These are phyloP conservation scores for Penicillium verhagenii DNA, from an alignment of 495 filamentous ascomycete species.

Conservation along the genomic window DNA sequence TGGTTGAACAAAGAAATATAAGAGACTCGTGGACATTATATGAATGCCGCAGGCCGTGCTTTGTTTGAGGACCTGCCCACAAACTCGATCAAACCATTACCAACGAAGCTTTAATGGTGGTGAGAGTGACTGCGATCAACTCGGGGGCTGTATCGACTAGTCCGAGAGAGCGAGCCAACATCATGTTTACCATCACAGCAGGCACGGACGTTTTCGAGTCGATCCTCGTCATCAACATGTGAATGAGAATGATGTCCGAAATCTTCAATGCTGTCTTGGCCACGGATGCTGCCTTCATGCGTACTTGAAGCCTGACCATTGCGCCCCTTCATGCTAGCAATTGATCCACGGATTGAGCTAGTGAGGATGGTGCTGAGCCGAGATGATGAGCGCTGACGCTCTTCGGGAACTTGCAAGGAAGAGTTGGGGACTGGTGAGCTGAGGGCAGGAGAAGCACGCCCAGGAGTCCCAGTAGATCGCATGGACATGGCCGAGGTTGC, in stretches of 20 bases:
- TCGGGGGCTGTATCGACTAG: slow-evolving; percentile 43
- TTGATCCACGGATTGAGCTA: slow-evolving; percentile 47
- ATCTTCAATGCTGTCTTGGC: slow-evolving; percentile 76
- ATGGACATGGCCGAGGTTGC: slow-evolving; percentile 47
- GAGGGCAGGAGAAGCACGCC: slow-evolving; percentile 41
- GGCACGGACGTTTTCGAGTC: slow-evolving; percentile 90
- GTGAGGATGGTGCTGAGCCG: slow-evolving; percentile 45
- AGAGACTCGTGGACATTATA: slow-evolving; percentile 35
- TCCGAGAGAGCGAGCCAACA: slow-evolving; percentile 49
- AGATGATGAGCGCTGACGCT: slow-evolving; percentile 40
- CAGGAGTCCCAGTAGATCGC: slow-evolving; percentile 42
- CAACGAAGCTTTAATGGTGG: slow-evolving; percentile 30
- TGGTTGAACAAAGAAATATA: slow-evolving; percentile 21
- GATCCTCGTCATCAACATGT: slow-evolving; percentile 72
- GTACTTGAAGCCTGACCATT: slow-evolving; percentile 49
- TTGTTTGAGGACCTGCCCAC: slow-evolving; percentile 30
- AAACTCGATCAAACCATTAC: slow-evolving; percentile 26
- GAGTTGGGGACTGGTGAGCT: slow-evolving; percentile 45
- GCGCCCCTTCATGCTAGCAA: slow-evolving; percentile 39
- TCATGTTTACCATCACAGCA: slow-evolving; percentile 89
- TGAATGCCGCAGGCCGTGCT: slow-evolving; percentile 20
- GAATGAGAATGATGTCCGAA: too few species aligned
- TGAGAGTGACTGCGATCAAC: slow-evolving; percentile 42
- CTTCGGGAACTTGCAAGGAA: slow-evolving; percentile 38
- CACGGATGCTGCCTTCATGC: slow-evolving; percentile 66